Evolutionary conservation across 2,329 filamentous ascomycete genomes (phyloP).

Genomic region (Penicillium carneum): DNA sequence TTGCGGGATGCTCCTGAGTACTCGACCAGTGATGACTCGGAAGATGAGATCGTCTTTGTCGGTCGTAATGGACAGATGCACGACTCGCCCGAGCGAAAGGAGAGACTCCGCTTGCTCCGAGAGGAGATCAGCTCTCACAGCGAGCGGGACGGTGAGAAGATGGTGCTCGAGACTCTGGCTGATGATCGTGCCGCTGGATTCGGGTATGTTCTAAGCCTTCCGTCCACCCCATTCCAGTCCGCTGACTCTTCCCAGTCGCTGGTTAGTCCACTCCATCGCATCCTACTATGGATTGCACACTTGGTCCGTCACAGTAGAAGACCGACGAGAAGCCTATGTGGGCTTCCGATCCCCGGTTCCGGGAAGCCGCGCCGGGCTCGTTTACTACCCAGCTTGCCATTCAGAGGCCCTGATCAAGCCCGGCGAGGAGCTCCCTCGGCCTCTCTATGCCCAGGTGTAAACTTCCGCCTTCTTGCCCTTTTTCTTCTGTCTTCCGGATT

Average conservation of each 20-base stretch:
- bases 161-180: slow-evolving; percentile 81
- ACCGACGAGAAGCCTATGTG: slow-evolving; percentile 81
- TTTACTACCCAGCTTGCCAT: slow-evolving; percentile 40
- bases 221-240: background rate
- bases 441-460: slow-evolving; percentile 50
- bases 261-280: slow-evolving; percentile 90
- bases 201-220: slow-evolving; percentile 65
- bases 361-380: slow-evolving; percentile 37
- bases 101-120: slow-evolving; percentile 58
- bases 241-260: slow-evolving; percentile 66
- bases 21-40: slow-evolving; percentile 59
- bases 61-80: slow-evolving; percentile 72
- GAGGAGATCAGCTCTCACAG: slow-evolving; percentile 39
- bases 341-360: slow-evolving; percentile 61
- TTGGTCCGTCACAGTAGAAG: slow-evolving; percentile 75
- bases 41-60: slow-evolving; percentile 92
- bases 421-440: slow-evolving; percentile 48
- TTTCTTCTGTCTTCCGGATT: slow-evolving; percentile 4
- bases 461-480: background rate
- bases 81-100: slow-evolving; percentile 63
- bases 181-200: slow-evolving; percentile 80
- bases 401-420: slow-evolving; percentile 41
- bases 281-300: slow-evolving; percentile 90
- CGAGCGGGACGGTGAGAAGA: slow-evolving; percentile 65
- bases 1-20: slow-evolving; percentile 54